Evolutionary conservation across 148 eudicot genomes (phyloP), one percentile per base, ranked within the genome.

Genomic region (Chenopodium album): DNA sequence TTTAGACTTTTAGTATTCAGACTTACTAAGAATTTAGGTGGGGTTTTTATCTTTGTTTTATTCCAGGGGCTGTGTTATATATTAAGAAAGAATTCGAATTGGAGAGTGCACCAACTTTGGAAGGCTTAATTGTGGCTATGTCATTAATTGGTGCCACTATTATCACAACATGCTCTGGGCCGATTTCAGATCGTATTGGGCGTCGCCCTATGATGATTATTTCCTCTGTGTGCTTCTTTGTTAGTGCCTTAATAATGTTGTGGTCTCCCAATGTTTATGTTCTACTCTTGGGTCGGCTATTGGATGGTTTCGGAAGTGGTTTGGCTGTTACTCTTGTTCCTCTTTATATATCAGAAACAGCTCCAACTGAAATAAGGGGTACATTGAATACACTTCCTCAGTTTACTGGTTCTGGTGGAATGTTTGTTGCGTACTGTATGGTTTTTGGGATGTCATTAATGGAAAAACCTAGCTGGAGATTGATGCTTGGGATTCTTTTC

Each of bases 271-370:
- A 89, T 85, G 89, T 92, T 37, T 87, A 88, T 79, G 72, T 90
- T 47, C 84, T 92, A 52, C 92, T 92, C 54, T 73, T 90, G 64
- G 95, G 88, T 34, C 85, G 95, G 77, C 80, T 92, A 4, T 67
- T 92, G 73, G 95, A 90, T 82, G 95, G 95, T 13, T 87, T 92
- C 81, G 95, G 93, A 65, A 87, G 89, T 73, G 95, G 95, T 62
- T 81, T 92, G 82, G 85, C 90, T 17, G 93, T 90, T 60, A 92
- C 95, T 0, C 79, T 90, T 48, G 86, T 88, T 82, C 95, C 95
- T 23, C 83, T 92, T 47, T 92, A 92, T 78, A 92, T 92, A 84
- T 90, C 95, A 4, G 95, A 92, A 87, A 92, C 89, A 7, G 92
- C 95, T 1, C 95, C 95, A 22, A 83, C 93, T 69, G 95, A 92